Base-by-base conservation (phyloP, 352 stramenopile genomes). In the Stramenopiles sp. region DNA sequence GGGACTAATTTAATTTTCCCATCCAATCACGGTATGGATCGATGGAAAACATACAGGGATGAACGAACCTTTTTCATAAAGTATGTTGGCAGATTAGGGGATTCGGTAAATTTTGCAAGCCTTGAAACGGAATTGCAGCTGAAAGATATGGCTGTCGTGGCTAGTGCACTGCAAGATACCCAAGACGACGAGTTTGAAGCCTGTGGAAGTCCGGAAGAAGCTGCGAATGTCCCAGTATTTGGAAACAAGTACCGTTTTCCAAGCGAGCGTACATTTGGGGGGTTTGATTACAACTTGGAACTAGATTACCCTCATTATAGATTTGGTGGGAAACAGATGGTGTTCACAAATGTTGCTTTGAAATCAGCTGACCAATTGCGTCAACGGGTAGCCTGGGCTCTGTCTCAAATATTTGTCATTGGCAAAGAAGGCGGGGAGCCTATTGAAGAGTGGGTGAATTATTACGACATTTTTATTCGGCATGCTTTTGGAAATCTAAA, bases 401-500 rank as follows among this genome's bases (percentile, higher is more conserved):
- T 73, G 18, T 18, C 4, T 30, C 68, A 73, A 33, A 73, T 18
- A 30, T 4, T 73, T 33, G 68, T 73, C 30, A 73, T 75, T 25
- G 31, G 1, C 73, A 49, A 32, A 31, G 33, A 75, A 1, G 73
- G 35, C 73, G 68, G 43, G n/a, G 49, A 6, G n/a, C 63, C 81
- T 37, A 84, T 76, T 68, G 83, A 88, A 76, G 69, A 78, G 0
- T 86, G 82, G 48, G 48, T 75, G 63, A 78, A 69, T 6, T 88
- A 86, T 68, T 86, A 87, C 77, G 83, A 88, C 74, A 86, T 88
- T 49, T 86, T 87, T 71, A 79, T 87, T 0, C 71, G 80, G 25
- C 78, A 87, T 76, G 80, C 80, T n/a, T 88, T 88, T 78, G 83
- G 83, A 34, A 88, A 85, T 33, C 87, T 87, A 49, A 63, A 79